These are phyloP conservation scores for Russula abietina DNA, from an alignment of 768 basidiomycete species.

Conservation along the genomic window DNA sequence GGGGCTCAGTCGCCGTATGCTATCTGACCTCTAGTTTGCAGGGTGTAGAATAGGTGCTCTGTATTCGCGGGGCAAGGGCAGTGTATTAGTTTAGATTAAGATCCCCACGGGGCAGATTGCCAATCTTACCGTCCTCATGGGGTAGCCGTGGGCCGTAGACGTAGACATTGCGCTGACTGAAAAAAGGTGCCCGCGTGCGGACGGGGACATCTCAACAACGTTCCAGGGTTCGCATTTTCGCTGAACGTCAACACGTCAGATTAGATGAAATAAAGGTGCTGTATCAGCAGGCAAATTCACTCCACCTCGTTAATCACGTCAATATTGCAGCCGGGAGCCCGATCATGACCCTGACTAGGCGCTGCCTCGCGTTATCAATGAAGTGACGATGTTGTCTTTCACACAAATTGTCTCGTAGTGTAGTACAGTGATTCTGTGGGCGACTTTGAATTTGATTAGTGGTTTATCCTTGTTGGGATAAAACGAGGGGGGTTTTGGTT, in stretches of 20 bases:
- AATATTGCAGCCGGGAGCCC: neutral
- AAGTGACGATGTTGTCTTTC: neutral
- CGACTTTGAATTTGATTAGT: neutral
- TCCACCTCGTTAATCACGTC: neutral
- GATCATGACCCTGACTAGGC: neutral
- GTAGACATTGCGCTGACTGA: no score
- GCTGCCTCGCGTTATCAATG: neutral
- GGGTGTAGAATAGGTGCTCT: neutral
- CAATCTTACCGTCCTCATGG: neutral
- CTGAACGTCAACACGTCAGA: neutral
- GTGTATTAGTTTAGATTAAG: no score
- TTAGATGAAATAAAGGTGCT: neutral
- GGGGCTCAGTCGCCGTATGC: no score
- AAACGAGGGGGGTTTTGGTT: neutral
- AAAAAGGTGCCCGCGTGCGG: neutral
- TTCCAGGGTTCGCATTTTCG: conserved; percentile 5
- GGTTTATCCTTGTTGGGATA: neutral
- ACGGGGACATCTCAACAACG: neutral
- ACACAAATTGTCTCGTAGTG: neutral
- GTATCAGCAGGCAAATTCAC: neutral
- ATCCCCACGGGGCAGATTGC: neutral
- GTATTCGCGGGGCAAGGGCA: neutral
- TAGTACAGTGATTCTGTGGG: neutral
- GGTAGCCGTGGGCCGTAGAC: no score
- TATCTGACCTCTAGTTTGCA: no score